Percentiles rank a stretch among this genome's conserved stretches.
Conservation (phyloP, 1,139 yeast genomes). For the Sugiyamaella neomexicana region DNA sequence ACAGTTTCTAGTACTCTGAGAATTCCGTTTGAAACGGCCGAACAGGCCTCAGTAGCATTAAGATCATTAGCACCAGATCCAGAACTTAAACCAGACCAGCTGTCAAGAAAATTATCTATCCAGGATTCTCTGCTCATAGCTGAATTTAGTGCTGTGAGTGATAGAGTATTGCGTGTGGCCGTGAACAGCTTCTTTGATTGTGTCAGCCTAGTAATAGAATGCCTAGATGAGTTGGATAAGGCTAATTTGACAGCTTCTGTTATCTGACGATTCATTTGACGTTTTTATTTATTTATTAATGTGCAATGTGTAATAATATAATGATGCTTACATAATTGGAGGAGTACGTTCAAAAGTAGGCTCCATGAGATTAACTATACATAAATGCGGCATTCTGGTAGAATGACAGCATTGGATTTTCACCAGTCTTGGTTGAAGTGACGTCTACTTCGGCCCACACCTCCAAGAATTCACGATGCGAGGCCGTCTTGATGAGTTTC, state of each 20-base stretch:
- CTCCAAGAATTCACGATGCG: slow-evolving; percentile 64
- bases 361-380: slow-evolving; percentile 35
- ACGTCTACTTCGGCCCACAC: slow-evolving; percentile 71
- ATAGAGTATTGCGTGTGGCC: slow-evolving; percentile 67
- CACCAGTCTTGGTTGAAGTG: slow-evolving; percentile 74
- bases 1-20: slow-evolving; percentile 41
- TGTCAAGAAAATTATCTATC: slow-evolving; percentile 29
- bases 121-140: slow-evolving; percentile 43
- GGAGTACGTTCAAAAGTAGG: too few species aligned
- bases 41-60: slow-evolving; percentile 65
- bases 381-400: slow-evolving; percentile 77
- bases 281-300: slow-evolving; percentile 1
- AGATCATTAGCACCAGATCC: slow-evolving; percentile 74
- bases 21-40: slow-evolving; percentile 61
- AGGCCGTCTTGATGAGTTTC: slow-evolving; percentile 53
- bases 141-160: slow-evolving; percentile 56
- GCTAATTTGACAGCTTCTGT: background rate
- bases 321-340: too few species aligned
- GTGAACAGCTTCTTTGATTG: slow-evolving; percentile 67
- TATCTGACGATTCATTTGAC: background rate
- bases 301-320: too few species aligned
- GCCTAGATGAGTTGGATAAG: slow-evolving; percentile 60
- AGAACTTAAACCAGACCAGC: slow-evolving; percentile 58
- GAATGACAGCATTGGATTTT: slow-evolving; percentile 82
- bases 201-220: slow-evolving; percentile 63